A percentile compares a stretch with the other conserved stretches of the same genome.
Evolutionary conservation across 768 basidiomycete genomes (phyloP).

Genomic region (Pleurotus ostreatus): DNA sequence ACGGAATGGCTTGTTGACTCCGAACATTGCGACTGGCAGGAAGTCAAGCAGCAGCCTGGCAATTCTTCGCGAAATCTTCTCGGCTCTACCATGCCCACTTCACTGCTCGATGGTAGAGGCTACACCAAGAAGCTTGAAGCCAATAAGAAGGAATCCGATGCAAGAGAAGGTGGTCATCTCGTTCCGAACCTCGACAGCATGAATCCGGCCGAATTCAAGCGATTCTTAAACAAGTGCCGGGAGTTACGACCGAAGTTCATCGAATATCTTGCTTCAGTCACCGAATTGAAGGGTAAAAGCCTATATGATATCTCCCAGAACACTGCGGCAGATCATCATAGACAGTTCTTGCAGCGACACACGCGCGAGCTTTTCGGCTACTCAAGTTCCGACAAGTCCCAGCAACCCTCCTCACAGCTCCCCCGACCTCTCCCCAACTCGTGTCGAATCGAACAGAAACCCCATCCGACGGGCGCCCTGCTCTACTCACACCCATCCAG

Average conservation of each 20-base stretch:
- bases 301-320: constrained; percentile 23
- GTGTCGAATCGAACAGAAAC: constrained; percentile 53
- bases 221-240: constrained; percentile 59
- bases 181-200: constrained; percentile 58
- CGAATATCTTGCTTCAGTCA: constrained; percentile 29
- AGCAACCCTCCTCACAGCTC: constrained; percentile 14
- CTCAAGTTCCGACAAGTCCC: constrained; percentile 25
- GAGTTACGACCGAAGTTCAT: constrained; percentile 52
- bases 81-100: not conserved
- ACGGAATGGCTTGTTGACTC: constrained; percentile 40
- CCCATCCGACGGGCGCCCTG: constrained; percentile 62
- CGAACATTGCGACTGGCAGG: constrained; percentile 30
- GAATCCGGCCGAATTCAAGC: constrained; percentile 51
- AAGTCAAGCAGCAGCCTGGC: not conserved
- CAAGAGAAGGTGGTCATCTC: constrained; percentile 16
- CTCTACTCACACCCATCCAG: constrained; percentile 50
- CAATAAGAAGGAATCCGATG: not conserved
- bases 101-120: constrained; percentile 13
- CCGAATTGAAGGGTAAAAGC: constrained; percentile 12
- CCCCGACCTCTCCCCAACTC: constrained; percentile 15
- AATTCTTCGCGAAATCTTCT: not conserved
- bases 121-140: not conserved
- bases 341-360: constrained; percentile 35
- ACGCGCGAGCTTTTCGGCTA: constrained; percentile 13
- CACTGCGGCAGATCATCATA: constrained; percentile 19